Evolutionary conservation across 2,329 filamentous ascomycete species (phyloP).

Genomic region (Graphiopsis chlorocephala): DNA sequence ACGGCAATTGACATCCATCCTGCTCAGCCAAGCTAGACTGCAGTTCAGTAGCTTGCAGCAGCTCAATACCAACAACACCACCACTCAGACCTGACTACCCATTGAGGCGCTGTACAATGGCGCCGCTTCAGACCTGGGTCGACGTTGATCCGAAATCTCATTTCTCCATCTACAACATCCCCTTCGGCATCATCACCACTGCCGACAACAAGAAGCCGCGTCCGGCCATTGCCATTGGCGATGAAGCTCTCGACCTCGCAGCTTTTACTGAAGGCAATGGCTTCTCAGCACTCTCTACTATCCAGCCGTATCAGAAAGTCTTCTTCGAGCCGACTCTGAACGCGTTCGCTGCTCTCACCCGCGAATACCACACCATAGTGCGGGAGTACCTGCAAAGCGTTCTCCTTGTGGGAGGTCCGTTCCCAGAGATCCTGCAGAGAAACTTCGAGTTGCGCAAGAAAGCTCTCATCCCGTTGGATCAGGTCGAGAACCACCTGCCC

Average conservation of each 20-base stretch:
- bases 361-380: slow-evolving; percentile 65
- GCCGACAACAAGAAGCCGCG: slow-evolving; percentile 54
- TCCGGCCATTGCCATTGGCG: slow-evolving; percentile 69
- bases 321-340: slow-evolving; percentile 68
- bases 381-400: slow-evolving; percentile 67
- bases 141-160: slow-evolving; percentile 58
- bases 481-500: slow-evolving; percentile 66
- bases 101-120: slow-evolving; percentile 26
- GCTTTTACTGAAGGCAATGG: slow-evolving; percentile 59
- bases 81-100: background rate
- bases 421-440: slow-evolving; percentile 60
- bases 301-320: slow-evolving; percentile 57
- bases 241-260: slow-evolving; percentile 67
- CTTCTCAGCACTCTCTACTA: slow-evolving; percentile 57
- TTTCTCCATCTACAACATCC: slow-evolving; percentile 77
- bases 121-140: slow-evolving; percentile 54
- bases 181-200: slow-evolving; percentile 77
- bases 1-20: background rate
- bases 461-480: slow-evolving; percentile 57
- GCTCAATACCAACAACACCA: background rate
- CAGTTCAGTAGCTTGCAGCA: background rate
- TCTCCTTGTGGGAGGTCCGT: slow-evolving; percentile 58
- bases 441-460: slow-evolving; percentile 57
- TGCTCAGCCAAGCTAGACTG: background rate
- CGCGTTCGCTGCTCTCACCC: slow-evolving; percentile 69